Conservation (phyloP, 75 land plant genomes). For the Picea sitchensis region DNA sequence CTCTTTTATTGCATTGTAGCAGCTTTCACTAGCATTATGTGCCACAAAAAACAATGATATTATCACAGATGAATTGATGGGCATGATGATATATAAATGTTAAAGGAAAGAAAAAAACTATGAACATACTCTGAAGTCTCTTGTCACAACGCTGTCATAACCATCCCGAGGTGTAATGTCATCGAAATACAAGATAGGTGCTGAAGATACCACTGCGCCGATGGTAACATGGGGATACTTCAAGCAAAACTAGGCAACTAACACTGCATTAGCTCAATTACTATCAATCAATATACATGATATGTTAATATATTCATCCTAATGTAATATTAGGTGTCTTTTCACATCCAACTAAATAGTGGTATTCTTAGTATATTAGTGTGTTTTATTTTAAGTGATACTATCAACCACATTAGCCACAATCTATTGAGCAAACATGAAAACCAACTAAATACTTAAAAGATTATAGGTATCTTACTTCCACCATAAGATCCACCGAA, state of each 20-base stretch:
- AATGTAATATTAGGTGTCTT: not conserved
- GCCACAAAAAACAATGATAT: not conserved
- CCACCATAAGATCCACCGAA: too few relatives aligned
- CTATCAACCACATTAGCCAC: not conserved
- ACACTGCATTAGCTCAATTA: conserved; percentile 16
- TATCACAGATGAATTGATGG: not conserved
- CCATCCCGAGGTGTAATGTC: conserved; percentile 23
- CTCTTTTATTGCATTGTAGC: conserved; percentile 40
- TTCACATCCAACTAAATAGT: too few relatives aligned
- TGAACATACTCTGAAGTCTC: conserved; percentile 27
- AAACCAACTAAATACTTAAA: too few relatives aligned
- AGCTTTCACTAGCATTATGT: conserved; percentile 47
- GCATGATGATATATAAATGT: not conserved
- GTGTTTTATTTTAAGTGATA: too few relatives aligned
- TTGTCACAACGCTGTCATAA: conserved; percentile 20
- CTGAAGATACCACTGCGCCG: conserved; percentile 41
- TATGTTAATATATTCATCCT: not conserved
- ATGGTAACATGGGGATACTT: conserved; percentile 45
- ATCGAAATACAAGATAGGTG: conserved; percentile 40
- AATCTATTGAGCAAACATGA: not conserved
- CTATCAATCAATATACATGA: not conserved
- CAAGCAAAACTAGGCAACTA: conserved; percentile 42
- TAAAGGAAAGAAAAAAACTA: not conserved
- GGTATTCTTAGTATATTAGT: too few relatives aligned
- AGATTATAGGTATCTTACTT: too few relatives aligned